Conservation (phyloP, 176 grass and related monocot species). For the Thinopyrum elongatum region DNA sequence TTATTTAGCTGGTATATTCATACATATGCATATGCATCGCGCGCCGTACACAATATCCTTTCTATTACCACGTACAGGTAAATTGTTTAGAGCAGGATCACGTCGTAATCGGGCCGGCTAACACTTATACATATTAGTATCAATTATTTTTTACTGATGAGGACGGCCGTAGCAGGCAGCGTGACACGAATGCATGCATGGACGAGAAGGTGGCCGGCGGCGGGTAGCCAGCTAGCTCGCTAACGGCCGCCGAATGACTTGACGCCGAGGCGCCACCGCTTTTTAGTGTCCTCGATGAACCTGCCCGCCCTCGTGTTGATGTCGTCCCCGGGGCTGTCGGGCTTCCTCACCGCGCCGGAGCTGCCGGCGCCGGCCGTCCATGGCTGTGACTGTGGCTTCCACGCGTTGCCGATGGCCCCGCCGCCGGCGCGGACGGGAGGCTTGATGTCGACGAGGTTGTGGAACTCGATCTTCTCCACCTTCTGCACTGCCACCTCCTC, state of each 20-base stretch:
- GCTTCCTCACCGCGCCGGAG: neutral
- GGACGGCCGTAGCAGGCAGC: neutral
- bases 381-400: neutral
- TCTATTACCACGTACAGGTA: neutral
- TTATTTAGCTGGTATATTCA: neutral
- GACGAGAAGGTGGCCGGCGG: neutral
- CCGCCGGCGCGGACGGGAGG: neutral
- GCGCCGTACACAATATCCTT: neutral
- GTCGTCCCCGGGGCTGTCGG: neutral
- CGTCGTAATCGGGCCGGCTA: neutral
- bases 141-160: neutral
- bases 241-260: slow-evolving; percentile 21
- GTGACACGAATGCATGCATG: neutral
- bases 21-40: neutral
- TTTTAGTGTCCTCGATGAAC: slow-evolving; percentile 24
- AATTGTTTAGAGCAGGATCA: neutral
- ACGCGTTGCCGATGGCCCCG: neutral
- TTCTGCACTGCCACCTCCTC: slow-evolving; percentile 34
- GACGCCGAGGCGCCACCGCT: neutral
- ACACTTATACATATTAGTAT: neutral
- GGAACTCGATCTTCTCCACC: slow-evolving; percentile 19
- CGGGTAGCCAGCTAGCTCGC: neutral
- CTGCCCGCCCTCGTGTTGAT: slow-evolving; percentile 25
- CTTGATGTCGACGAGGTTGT: neutral
- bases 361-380: neutral